Conservation (phyloP, 768 basidiomycete species). For the Lyophyllum shimeji region DNA sequence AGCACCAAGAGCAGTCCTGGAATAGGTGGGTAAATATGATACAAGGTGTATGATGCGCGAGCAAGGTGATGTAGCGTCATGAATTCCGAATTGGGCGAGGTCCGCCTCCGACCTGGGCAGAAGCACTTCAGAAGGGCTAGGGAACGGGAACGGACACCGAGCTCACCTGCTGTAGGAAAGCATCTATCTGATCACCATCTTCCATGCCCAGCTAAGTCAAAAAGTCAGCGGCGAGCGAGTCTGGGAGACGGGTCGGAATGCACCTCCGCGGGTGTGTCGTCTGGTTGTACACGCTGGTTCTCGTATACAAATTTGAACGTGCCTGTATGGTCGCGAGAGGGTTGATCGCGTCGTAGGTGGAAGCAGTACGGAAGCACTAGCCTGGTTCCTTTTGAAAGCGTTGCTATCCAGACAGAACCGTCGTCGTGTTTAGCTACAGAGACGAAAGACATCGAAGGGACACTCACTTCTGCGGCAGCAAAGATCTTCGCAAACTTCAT, state of each 20-base stretch:
- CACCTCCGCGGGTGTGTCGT: slow-evolving; percentile 58
- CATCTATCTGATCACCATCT: slow-evolving; percentile 22
- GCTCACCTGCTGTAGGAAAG: slow-evolving; percentile 19
- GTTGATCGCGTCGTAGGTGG: not conserved
- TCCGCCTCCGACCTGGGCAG: slow-evolving; percentile 17
- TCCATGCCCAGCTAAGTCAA: slow-evolving; percentile 18
- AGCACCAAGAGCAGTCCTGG: not conserved
- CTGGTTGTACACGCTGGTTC: slow-evolving; percentile 44
- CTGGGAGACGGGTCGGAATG: slow-evolving; percentile 16
- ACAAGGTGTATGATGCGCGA: not conserved
- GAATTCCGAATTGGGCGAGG: slow-evolving; percentile 1
- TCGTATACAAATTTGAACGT: slow-evolving; percentile 65
- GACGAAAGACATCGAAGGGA: not conserved
- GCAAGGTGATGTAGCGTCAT: slow-evolving; percentile 2
- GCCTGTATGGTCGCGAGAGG: slow-evolving; percentile 35
- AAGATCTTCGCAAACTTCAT: slow-evolving; percentile 70
- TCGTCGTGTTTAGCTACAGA: not conserved
- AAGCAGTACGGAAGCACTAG: slow-evolving; percentile 15
- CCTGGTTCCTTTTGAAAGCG: slow-evolving; percentile 58
- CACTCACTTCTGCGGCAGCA: slow-evolving; percentile 60
- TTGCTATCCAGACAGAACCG: slow-evolving; percentile 37
- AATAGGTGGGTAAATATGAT: slow-evolving; percentile 13
- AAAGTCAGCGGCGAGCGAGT: not conserved
- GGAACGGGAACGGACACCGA: not conserved
- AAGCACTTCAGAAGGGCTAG: not conserved